phyloP scores from a whole-genome alignment of 805 yeast species.

The Myxozyma geophila region DNA sequence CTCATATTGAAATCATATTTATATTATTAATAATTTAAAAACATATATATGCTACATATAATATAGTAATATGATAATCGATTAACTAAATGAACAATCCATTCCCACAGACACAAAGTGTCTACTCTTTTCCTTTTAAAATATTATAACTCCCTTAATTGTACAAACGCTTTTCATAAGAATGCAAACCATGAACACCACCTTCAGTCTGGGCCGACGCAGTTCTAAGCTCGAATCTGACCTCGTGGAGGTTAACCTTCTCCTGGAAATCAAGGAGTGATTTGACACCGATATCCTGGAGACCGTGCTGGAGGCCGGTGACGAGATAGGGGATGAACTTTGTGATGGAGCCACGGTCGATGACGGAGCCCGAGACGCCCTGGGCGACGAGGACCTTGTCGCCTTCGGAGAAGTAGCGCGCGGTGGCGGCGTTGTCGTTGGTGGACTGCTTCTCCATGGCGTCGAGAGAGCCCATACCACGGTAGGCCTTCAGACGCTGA shows the following conservation, averaged over 20 bases:
- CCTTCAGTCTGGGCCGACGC: conserved; percentile 99
- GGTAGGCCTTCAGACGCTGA: conserved; percentile 92
- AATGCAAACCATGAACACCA: conserved; percentile 94
- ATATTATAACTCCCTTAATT: conserved; percentile 12
- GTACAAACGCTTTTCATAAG: conserved; percentile 95
- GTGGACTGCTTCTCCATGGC: conserved; percentile 89
- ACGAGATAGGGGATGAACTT: conserved; percentile 92
- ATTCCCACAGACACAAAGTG: too few species aligned
- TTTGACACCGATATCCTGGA: conserved; percentile 93
- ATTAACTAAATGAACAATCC: too few species aligned
- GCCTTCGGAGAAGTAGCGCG: conserved; percentile 95
- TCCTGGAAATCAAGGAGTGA: conserved; percentile 67
- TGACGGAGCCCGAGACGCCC: conserved; percentile 97
- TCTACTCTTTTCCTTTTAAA: too few species aligned
- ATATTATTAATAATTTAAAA: too few species aligned
- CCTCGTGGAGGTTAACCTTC: conserved; percentile 65
- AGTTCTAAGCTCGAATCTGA: conserved; percentile 96
- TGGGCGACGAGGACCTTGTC: conserved; percentile 97
- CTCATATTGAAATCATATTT: too few species aligned
- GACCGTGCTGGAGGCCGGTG: conserved; percentile 97
- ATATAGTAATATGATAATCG: too few species aligned
- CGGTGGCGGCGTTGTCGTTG: conserved; percentile 95
- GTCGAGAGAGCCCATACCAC: conserved; percentile 99
- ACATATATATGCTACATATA: too few species aligned
- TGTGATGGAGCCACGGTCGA: conserved; percentile 93